Conservation (phyloP, 106 monocot genomes). For the Acorus calamus region DNA sequence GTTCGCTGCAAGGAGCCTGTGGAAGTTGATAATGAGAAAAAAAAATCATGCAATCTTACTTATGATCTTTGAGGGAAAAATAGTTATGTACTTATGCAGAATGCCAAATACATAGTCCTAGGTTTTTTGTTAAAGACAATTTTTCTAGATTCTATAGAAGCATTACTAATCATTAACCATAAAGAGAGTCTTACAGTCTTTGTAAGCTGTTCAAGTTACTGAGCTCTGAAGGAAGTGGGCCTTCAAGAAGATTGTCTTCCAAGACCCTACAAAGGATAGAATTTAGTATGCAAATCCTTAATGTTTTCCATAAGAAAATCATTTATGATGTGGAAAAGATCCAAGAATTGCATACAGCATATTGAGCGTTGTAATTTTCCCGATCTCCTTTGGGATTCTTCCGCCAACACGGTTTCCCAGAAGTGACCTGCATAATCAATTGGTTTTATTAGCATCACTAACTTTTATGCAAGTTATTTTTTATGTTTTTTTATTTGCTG, state of each 20-base stretch:
- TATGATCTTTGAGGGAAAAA: too few species aligned
- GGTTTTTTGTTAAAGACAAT: too few species aligned
- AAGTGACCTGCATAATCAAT: constrained; percentile 9
- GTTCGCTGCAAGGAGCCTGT: constrained; percentile 14
- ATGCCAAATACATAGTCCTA: too few species aligned
- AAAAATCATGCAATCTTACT: too few species aligned
- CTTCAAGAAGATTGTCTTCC: constrained; percentile 15
- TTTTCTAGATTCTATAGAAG: too few species aligned
- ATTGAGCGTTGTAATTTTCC: constrained; percentile 4
- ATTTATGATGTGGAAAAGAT: not conserved
- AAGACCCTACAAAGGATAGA: constrained; percentile 3
- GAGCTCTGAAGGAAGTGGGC: constrained; percentile 10
- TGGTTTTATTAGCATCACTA: not conserved
- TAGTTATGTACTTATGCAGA: too few species aligned
- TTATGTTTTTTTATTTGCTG: too few species aligned
- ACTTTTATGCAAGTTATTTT: not conserved
- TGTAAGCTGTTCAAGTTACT: constrained; percentile 19
- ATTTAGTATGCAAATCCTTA: not conserved
- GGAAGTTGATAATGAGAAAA: not conserved
- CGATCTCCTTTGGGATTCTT: constrained; percentile 14
- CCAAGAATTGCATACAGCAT: constrained; percentile 8
- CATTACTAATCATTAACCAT: too few species aligned
- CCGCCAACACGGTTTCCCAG: constrained; percentile 16
- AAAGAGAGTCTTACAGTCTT: constrained; percentile 6
- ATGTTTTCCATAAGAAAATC: too few species aligned